Conservation (phyloP, 2,329 filamentous ascomycete species). For the Apiospora rasikravindrae region DNA sequence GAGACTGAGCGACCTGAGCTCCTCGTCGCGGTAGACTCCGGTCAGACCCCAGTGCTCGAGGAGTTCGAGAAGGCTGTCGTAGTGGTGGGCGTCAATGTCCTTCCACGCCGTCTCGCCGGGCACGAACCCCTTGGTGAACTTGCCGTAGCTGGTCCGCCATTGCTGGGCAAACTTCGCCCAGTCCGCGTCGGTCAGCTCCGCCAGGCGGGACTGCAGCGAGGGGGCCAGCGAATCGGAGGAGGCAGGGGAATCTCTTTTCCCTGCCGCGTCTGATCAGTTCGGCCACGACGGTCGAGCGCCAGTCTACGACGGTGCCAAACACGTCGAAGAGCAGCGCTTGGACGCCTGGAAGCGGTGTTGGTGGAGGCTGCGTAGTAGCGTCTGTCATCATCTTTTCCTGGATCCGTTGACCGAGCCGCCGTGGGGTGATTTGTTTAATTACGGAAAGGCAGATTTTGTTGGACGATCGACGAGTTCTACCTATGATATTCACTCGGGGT, state of each 20-base stretch:
- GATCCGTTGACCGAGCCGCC: slow-evolving; percentile 12
- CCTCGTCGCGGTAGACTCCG: slow-evolving; percentile 65
- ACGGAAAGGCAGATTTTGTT: not conserved
- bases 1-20: slow-evolving; percentile 67
- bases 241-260: slow-evolving; percentile 54
- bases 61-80: slow-evolving; percentile 63
- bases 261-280: slow-evolving; percentile 59
- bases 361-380: not conserved
- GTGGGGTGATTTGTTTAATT: not conserved
- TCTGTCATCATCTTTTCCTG: slow-evolving; percentile 23
- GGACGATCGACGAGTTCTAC: not conserved
- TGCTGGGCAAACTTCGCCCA: slow-evolving; percentile 71
- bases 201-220: slow-evolving; percentile 52
- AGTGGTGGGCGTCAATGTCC: slow-evolving; percentile 75
- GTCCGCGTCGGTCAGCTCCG: slow-evolving; percentile 58
- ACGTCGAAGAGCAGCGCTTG: slow-evolving; percentile 76
- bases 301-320: slow-evolving; percentile 82
- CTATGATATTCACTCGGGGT: slow-evolving; percentile 3
- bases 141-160: slow-evolving; percentile 70
- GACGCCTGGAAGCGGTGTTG: slow-evolving; percentile 34
- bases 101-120: slow-evolving; percentile 60
- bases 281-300: slow-evolving; percentile 69
- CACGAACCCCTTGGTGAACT: slow-evolving; percentile 63
- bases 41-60: slow-evolving; percentile 60
- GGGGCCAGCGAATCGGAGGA: slow-evolving; percentile 50